These are phyloP conservation scores for Emericellopsis atlantica DNA, from an alignment of 2,329 filamentous ascomycete genomes.

Conservation along the genomic window DNA sequence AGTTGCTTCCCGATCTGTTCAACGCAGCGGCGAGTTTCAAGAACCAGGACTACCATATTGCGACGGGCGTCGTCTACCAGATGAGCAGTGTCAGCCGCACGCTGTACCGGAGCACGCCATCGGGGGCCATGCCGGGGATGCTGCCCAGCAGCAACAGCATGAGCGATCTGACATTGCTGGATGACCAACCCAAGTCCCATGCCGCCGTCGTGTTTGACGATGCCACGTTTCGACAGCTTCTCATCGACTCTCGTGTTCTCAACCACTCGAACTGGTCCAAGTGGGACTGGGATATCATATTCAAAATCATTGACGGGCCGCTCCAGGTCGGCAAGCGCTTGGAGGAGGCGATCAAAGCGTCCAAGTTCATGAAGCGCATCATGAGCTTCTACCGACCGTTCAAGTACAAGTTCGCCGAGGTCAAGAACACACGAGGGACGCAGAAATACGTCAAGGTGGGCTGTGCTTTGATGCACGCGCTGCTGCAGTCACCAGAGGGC, in stretches of 20 bases:
- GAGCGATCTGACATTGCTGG: slow-evolving; percentile 34
- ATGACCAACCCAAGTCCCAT: slow-evolving; percentile 42
- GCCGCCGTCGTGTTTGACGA: slow-evolving; percentile 40
- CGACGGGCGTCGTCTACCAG: slow-evolving; percentile 88
- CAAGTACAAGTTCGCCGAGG: slow-evolving; percentile 87
- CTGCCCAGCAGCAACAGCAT: slow-evolving; percentile 27
- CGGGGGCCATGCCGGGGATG: slow-evolving; percentile 21
- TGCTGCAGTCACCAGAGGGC: slow-evolving; percentile 78
- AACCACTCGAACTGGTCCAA: slow-evolving; percentile 84
- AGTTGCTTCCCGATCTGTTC: slow-evolving; percentile 79
- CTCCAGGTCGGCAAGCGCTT: slow-evolving; percentile 81
- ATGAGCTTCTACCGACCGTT: slow-evolving; percentile 95
- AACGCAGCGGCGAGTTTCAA: slow-evolving; percentile 61
- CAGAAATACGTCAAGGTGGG: slow-evolving; percentile 89
- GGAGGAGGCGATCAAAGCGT: slow-evolving; percentile 86
- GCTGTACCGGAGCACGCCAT: slow-evolving; percentile 63
- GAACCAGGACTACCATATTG: slow-evolving; percentile 61
- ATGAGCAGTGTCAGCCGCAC: slow-evolving; percentile 96
- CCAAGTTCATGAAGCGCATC: slow-evolving; percentile 90
- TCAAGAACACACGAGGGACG: slow-evolving; percentile 81
- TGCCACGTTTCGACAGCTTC: slow-evolving; percentile 48
- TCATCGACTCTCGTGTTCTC: slow-evolving; percentile 73
- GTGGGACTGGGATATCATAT: slow-evolving; percentile 94
- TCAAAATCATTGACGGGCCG: slow-evolving; percentile 84
- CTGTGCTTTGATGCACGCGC: slow-evolving; percentile 74